Evolutionary conservation across 805 yeast species (phyloP).

Genomic region (Zygosaccharomyces pseudorouxii): DNA sequence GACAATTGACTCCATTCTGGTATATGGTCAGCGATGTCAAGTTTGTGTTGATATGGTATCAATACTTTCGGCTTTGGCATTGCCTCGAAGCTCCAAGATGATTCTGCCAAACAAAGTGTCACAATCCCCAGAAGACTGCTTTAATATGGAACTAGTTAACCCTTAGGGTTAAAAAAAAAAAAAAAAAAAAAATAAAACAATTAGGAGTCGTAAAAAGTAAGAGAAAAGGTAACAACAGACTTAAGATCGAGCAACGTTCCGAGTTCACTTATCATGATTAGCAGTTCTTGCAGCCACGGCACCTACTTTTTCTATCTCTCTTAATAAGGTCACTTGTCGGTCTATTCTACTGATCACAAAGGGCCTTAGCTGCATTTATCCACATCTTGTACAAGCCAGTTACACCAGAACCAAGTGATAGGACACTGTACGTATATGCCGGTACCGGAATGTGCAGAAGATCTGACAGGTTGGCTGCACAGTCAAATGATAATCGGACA

Average conservation of each 20-base stretch:
- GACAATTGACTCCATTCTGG: slow-evolving; percentile 45
- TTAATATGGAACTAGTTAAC: neutral
- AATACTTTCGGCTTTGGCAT: slow-evolving; percentile 26
- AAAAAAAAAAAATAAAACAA: neutral
- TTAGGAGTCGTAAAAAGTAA: neutral
- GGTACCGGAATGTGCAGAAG: slow-evolving; percentile 40
- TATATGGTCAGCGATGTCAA: slow-evolving; percentile 44
- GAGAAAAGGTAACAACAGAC: neutral
- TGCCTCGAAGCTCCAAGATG: neutral
- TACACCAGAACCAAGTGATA: slow-evolving; percentile 33
- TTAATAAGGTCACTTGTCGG: too few relatives aligned
- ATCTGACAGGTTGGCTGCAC: slow-evolving; percentile 44
- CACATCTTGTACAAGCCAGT: slow-evolving; percentile 31
- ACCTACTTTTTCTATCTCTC: too few relatives aligned
- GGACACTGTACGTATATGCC: slow-evolving; percentile 29
- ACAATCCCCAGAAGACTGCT: neutral
- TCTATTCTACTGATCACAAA: slow-evolving; percentile 2
- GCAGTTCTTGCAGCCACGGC: slow-evolving; percentile 1
- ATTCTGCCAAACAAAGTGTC: neutral
- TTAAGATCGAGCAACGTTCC: neutral
- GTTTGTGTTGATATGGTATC: slow-evolving; percentile 34
- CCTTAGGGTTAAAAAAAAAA: neutral
- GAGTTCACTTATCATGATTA: too few relatives aligned
- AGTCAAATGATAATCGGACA: slow-evolving; percentile 42
- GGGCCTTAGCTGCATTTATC: slow-evolving; percentile 24